Percentiles rank a stretch among this genome's conserved stretches.
Conservation (phyloP, 345 rosid genomes). For the Brassica incana region DNA sequence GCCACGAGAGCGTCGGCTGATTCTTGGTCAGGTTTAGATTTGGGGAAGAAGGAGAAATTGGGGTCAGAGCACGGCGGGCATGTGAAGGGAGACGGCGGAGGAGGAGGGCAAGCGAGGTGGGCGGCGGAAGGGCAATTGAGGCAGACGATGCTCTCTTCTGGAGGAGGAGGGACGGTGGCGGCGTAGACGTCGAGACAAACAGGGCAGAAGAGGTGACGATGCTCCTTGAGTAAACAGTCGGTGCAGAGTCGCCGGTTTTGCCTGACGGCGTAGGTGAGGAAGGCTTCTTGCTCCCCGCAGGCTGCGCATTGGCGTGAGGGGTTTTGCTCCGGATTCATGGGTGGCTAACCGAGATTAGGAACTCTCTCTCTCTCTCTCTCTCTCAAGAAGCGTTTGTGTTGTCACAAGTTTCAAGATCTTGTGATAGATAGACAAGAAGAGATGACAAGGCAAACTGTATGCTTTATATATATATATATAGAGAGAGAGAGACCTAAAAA, state of each 20-base stretch:
- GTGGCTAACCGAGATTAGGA: too few relatives aligned
- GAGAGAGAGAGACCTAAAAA: not conserved
- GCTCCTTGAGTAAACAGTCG: conserved; percentile 53
- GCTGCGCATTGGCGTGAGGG: conserved; percentile 35
- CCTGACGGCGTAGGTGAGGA: conserved; percentile 46
- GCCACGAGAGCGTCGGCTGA: conserved; percentile 51
- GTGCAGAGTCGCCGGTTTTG: conserved; percentile 50
- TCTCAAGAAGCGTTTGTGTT: too few relatives aligned
- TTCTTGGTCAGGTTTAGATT: not conserved
- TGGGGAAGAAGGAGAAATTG: conserved; percentile 48
- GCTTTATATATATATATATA: not conserved
- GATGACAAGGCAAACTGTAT: conserved; percentile 5
- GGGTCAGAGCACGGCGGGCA: conserved; percentile 54
- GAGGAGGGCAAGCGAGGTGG: conserved; percentile 44
- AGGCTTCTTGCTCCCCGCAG: conserved; percentile 40
- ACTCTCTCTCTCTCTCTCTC: not conserved
- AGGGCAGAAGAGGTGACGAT: conserved; percentile 51
- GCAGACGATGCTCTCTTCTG: conserved; percentile 42
- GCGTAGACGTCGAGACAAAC: conserved; percentile 39
- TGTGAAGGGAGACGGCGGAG: conserved; percentile 34
- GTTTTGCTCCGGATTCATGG: conserved; percentile 7
- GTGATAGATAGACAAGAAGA: too few relatives aligned
- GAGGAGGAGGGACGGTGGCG: conserved; percentile 12
- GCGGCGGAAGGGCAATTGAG: conserved; percentile 51
- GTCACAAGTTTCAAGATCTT: conserved; percentile 11